Percentiles rank a stretch among this genome's conserved stretches.
Conservation (phyloP, 2,329 filamentous ascomycete genomes). For the Gremmenia infestans region DNA sequence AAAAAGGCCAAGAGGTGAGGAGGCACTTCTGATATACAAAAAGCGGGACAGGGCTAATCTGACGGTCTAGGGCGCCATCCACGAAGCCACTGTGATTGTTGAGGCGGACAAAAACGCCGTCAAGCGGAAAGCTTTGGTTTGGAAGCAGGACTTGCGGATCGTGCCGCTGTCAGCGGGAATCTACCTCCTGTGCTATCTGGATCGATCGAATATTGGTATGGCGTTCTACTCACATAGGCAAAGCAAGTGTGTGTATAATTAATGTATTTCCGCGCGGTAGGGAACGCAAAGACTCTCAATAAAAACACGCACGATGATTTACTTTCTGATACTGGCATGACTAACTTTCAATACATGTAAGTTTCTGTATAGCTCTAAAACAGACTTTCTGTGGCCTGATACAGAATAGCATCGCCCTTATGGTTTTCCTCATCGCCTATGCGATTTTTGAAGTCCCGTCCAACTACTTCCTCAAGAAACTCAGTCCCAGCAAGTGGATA, state of each 20-base stretch:
- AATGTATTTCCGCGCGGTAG: conserved; percentile 9
- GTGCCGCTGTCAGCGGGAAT: conserved; percentile 59
- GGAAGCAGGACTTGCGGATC: conserved; percentile 59
- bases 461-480: conserved; percentile 44
- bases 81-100: neutral
- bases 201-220: conserved; percentile 61
- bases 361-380: conserved; percentile 1
- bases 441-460: conserved; percentile 45
- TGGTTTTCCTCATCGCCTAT: conserved; percentile 45
- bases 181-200: conserved; percentile 64
- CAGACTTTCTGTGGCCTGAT: neutral
- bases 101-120: conserved; percentile 2
- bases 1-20: neutral
- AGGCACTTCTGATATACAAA: neutral
- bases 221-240: neutral
- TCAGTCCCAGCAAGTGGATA: conserved; percentile 44
- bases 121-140: conserved; percentile 38
- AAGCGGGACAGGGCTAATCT: neutral
- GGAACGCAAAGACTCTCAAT: conserved; percentile 63
- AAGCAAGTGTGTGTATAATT: neutral
- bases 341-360: conserved; percentile 53
- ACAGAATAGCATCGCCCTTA: conserved; percentile 35
- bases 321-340: conserved; percentile 56
- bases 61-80: neutral
- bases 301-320: conserved; percentile 55